A percentile compares a stretch with the other conserved stretches of the same genome.
These are phyloP conservation scores for Lipomyces yamanashiensis DNA, from an alignment of 805 yeast species.

Conservation along the genomic window DNA sequence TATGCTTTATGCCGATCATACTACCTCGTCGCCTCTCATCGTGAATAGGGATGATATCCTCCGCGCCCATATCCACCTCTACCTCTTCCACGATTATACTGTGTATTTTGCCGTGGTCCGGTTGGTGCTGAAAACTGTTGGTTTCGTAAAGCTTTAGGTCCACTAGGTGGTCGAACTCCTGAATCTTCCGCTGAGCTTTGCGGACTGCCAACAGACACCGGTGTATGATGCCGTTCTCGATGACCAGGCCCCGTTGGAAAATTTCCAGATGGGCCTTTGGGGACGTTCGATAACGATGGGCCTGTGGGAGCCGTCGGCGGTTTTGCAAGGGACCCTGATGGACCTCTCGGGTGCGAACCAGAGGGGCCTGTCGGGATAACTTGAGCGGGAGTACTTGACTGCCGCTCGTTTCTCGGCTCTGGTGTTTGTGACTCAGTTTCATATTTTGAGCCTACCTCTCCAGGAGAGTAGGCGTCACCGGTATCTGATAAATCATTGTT, in stretches of 20 bases:
- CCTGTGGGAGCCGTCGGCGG: conserved; percentile 1
- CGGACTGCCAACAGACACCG: conserved; percentile 1
- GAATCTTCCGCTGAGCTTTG: conserved; percentile 3
- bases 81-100: conserved; percentile 11
- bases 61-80: conserved; percentile 15
- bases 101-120: conserved; percentile 15
- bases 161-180: conserved; percentile 18
- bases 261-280: conserved; percentile 5
- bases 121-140: conserved; percentile 12
- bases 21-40: neutral
- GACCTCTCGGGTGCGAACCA: neutral
- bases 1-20: neutral
- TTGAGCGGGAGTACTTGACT: neutral
- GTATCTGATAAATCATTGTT: conserved; percentile 4
- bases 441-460: neutral
- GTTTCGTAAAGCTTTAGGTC: conserved; percentile 21
- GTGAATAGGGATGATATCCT: conserved; percentile 27
- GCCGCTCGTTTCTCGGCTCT: neutral
- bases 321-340: neutral
- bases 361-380: conserved; percentile 8
- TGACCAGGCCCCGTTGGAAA: conserved; percentile 1
- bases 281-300: neutral
- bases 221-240: conserved; percentile 5
- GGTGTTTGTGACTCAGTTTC: neutral
- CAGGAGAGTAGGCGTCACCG: neutral